phyloP scores from a whole-genome alignment of 192 early-diverging fungal species.

The Entophlyctis helioformis region DNA sequence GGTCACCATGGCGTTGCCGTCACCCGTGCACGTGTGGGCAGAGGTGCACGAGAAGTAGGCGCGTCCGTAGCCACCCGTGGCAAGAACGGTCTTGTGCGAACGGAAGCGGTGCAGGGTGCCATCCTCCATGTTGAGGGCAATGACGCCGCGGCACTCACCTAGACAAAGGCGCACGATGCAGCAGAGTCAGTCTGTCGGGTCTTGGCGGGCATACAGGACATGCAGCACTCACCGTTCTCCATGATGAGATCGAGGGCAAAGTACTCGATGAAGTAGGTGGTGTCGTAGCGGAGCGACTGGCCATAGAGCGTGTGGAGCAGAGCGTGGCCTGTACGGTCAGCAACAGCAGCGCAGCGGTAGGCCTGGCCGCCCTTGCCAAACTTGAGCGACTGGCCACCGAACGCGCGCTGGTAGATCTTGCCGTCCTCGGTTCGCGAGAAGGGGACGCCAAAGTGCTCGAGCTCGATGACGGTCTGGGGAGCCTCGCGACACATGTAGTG shows the following conservation, averaged over 20 bases:
- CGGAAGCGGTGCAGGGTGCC: constrained; percentile 96
- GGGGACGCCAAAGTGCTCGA: constrained; percentile 97
- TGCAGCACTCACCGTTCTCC: constrained; percentile 87
- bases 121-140: constrained; percentile 96
- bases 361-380: constrained; percentile 96
- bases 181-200: neutral
- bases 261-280: constrained; percentile 98
- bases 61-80: constrained; percentile 98
- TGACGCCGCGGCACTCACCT: constrained; percentile 83
- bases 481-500: constrained; percentile 99
- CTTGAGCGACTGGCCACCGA: constrained; percentile 93
- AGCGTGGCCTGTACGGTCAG: constrained; percentile 96
- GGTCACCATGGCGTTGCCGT: constrained; percentile 98
- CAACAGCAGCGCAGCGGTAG: constrained; percentile 93
- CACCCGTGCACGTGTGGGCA: constrained; percentile 97
- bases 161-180: neutral
- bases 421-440: constrained; percentile 97
- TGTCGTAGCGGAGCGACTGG: constrained; percentile 88
- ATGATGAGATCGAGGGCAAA: constrained; percentile 98
- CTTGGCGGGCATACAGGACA: constrained; percentile 8
- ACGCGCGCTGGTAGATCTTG: constrained; percentile 97
- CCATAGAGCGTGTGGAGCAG: constrained; percentile 97
- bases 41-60: constrained; percentile 98
- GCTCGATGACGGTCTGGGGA: constrained; percentile 85
- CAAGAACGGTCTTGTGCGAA: constrained; percentile 93